Conservation (phyloP, 1,139 yeast species). For the Kurtzmaniella quercitrusa region DNA sequence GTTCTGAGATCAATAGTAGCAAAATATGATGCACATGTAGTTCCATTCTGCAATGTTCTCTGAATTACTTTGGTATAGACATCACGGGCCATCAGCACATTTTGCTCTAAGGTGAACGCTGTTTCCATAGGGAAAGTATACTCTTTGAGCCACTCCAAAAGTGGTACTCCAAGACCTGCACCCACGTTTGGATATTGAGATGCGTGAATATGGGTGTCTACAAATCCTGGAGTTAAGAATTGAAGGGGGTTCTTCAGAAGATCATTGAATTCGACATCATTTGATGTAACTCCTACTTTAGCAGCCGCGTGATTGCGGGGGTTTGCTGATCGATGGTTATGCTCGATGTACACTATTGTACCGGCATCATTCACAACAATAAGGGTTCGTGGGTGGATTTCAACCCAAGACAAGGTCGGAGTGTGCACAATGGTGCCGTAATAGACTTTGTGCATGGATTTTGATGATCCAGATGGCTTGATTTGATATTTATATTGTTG, state of each 20-base stretch:
- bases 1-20: constrained; percentile 82
- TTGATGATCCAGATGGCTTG: background rate
- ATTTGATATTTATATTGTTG: background rate
- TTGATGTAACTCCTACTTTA: background rate
- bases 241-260: constrained; percentile 26
- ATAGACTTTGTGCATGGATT: constrained; percentile 5
- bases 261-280: constrained; percentile 24
- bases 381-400: constrained; percentile 25
- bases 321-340: constrained; percentile 10
- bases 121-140: constrained; percentile 90
- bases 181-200: constrained; percentile 96
- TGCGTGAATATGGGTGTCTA: constrained; percentile 95
- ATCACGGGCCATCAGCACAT: constrained; percentile 42
- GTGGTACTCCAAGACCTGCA: constrained; percentile 78
- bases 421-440: constrained; percentile 38
- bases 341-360: constrained; percentile 26
- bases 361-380: constrained; percentile 32
- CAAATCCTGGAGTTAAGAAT: constrained; percentile 86
- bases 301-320: background rate
- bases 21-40: constrained; percentile 89
- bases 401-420: constrained; percentile 24
- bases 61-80: constrained; percentile 64
- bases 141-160: constrained; percentile 81
- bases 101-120: constrained; percentile 19
- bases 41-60: constrained; percentile 71